A percentile compares a stretch with the other conserved stretches of the same genome.
phyloP scores from a whole-genome alignment of 306 rosid species.

The Corylus americana region DNA sequence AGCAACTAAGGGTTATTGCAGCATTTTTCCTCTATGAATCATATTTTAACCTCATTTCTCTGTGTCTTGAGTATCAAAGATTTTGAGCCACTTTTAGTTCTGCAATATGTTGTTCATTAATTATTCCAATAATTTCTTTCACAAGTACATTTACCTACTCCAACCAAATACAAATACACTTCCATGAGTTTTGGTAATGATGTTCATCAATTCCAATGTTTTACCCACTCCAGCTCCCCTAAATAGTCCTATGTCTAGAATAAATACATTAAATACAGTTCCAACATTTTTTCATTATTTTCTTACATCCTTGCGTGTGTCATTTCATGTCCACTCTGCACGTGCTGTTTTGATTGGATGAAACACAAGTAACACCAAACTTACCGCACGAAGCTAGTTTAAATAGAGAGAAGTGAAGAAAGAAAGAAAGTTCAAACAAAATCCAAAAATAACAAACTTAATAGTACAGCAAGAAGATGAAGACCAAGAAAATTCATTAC shows the following conservation, averaged over 20 bases:
- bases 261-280: background rate
- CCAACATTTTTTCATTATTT: background rate
- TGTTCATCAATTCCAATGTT: background rate
- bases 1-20: background rate
- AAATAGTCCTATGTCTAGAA: background rate
- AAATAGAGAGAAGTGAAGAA: background rate
- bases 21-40: background rate
- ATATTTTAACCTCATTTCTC: background rate
- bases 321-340: background rate
- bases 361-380: background rate
- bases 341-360: background rate
- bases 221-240: background rate
- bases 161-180: background rate
- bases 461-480: constrained; percentile 1
- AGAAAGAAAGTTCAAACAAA: background rate
- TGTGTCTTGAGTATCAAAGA: background rate
- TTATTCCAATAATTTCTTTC: background rate
- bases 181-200: background rate
- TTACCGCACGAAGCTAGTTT: background rate
- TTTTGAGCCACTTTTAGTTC: background rate
- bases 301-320: background rate
- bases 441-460: constrained; percentile 19
- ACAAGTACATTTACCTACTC: background rate
- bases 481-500: constrained; percentile 26
- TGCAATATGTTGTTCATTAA: background rate